Evolutionary conservation across 2,329 filamentous ascomycete genomes (phyloP).

Genomic region (Ophiostoma perfectum): DNA sequence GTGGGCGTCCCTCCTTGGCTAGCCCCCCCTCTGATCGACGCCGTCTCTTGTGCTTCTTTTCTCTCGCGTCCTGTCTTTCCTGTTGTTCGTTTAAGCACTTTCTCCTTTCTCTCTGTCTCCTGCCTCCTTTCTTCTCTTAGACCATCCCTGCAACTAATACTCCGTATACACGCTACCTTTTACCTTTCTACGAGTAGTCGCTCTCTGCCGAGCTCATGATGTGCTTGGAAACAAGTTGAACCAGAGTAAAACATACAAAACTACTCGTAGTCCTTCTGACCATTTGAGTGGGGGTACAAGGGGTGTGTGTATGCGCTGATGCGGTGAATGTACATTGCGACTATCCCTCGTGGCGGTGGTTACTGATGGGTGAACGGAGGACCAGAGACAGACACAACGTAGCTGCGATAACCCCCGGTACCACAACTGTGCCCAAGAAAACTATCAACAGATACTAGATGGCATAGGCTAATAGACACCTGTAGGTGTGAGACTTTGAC

Average conservation of each 20-base stretch:
- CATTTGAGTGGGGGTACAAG: neutral
- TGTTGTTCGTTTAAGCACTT: neutral
- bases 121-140: neutral
- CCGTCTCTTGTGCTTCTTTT: neutral
- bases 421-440: too few species aligned
- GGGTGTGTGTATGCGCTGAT: neutral
- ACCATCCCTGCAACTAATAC: slow-evolving; percentile 4
- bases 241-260: neutral
- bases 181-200: neutral
- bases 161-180: slow-evolving; percentile 3
- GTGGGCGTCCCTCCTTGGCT: neutral
- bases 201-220: neutral
- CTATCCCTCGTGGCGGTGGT: slow-evolving; percentile 1
- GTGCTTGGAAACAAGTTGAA: neutral
- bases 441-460: too few species aligned
- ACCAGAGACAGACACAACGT: neutral
- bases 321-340: neutral
- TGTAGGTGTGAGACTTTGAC: neutral
- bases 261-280: neutral
- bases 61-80: neutral
- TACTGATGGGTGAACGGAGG: neutral
- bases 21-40: neutral
- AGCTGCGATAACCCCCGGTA: neutral
- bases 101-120: neutral
- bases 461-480: too few species aligned